Evolutionary conservation across 129 eudicot genomes (phyloP).

Genomic region (Centaurea solstitialis): DNA sequence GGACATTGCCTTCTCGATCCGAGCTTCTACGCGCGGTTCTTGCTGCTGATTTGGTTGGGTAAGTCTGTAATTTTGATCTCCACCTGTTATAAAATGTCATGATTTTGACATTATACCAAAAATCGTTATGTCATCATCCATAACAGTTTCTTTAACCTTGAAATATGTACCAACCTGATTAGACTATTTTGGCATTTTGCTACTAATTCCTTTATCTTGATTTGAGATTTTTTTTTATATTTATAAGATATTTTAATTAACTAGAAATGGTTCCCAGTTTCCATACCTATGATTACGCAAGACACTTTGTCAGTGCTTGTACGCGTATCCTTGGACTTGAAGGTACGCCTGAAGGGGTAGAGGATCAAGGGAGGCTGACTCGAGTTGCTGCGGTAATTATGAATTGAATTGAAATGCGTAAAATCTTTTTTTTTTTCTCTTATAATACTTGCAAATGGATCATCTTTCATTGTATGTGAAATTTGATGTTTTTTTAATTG

Average conservation of each 20-base stretch:
- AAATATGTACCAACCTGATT: not conserved
- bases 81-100: not conserved
- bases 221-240: not conserved
- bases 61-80: conserved; percentile 11
- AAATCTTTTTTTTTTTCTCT: not conserved
- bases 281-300: conserved; percentile 97
- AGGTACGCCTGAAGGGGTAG: conserved; percentile 99
- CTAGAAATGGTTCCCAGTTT: conserved; percentile 45
- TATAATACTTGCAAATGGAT: not conserved
- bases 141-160: not conserved
- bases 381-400: conserved; percentile 92
- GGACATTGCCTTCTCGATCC: conserved; percentile 93
- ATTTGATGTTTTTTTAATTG: conserved; percentile 15
- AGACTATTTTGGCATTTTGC: not conserved
- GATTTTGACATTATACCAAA: not conserved
- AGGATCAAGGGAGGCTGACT: conserved; percentile 92
- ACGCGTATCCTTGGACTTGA: conserved; percentile 98
- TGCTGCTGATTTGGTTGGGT: conserved; percentile 98
- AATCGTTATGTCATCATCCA: not conserved
- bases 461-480: not conserved
- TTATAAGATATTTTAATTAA: not conserved
- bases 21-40: conserved; percentile 91
- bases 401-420: not conserved
- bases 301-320: conserved; percentile 99
- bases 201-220: not conserved